phyloP scores from a whole-genome alignment of 2,329 filamentous ascomycete species.

The Lecanosticta acicola region DNA sequence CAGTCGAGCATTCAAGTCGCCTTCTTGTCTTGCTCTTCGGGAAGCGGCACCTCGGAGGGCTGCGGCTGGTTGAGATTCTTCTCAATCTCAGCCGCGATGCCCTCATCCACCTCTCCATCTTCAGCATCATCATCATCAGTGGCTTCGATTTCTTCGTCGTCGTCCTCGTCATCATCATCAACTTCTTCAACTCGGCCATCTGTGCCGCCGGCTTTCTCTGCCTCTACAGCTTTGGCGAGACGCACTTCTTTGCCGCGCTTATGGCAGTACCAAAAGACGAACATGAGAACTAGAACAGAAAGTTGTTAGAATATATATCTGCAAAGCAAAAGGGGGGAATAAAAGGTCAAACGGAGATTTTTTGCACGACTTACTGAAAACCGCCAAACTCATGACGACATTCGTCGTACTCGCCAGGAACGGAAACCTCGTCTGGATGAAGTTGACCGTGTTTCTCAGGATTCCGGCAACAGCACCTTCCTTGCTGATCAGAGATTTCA shows the following conservation, averaged over 20 bases:
- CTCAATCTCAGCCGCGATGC: constrained; percentile 13
- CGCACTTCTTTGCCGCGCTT: constrained; percentile 86
- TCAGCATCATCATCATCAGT: constrained; percentile 20
- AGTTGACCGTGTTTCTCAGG: constrained; percentile 84
- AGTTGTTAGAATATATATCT: constrained; percentile 19
- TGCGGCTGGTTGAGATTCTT: constrained; percentile 23
- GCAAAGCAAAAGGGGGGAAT: neutral
- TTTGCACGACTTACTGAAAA: constrained; percentile 66
- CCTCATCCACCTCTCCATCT: too few species aligned
- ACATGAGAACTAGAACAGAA: constrained; percentile 66
- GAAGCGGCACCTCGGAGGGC: constrained; percentile 22
- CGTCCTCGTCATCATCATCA: constrained; percentile 12
- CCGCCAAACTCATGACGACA: constrained; percentile 78
- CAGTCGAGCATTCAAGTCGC: too few species aligned
- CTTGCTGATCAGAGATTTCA: constrained; percentile 77
- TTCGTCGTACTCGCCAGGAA: constrained; percentile 81
- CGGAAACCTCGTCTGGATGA: constrained; percentile 80
- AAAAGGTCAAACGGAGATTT: too few species aligned
- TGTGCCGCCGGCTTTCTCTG: constrained; percentile 14
- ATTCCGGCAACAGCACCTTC: constrained; percentile 80
- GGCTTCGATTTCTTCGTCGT: constrained; percentile 1
- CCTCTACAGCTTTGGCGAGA: constrained; percentile 44
- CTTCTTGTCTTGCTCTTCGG: constrained; percentile 5
- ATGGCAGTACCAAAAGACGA: constrained; percentile 97
- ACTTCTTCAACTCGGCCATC: constrained; percentile 19